phyloP scores from a whole-genome alignment of 768 basidiomycete genomes.

The Lentinula sp. region DNA sequence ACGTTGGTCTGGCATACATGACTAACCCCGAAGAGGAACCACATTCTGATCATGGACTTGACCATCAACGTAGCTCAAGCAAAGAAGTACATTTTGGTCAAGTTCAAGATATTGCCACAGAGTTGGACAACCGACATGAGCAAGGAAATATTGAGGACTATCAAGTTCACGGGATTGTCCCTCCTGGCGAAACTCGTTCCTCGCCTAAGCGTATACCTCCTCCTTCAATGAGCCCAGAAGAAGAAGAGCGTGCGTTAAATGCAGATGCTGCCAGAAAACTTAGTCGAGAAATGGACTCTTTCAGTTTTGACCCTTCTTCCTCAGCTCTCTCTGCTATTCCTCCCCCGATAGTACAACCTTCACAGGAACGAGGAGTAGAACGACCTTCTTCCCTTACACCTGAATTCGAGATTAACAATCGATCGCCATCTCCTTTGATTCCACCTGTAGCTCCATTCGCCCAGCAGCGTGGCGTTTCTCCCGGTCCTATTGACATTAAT shows the following conservation, averaged over 20 bases:
- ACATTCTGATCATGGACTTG: neutral
- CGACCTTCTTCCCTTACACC: neutral
- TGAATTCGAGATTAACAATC: neutral
- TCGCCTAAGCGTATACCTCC: conserved; percentile 26
- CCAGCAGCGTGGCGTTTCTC: conserved; percentile 16
- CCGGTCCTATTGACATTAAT: neutral
- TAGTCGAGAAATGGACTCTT: conserved; percentile 54
- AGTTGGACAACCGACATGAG: conserved; percentile 22
- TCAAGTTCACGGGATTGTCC: neutral
- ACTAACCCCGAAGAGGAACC: conserved; percentile 22
- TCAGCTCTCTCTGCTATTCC: conserved; percentile 7
- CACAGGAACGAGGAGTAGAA: neutral
- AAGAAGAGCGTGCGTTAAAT: conserved; percentile 51
- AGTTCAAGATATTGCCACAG: conserved; percentile 32
- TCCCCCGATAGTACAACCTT: conserved; percentile 5
- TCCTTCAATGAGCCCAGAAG: conserved; percentile 29
- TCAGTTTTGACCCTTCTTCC: conserved; percentile 28
- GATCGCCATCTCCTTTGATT: conserved; percentile 14
- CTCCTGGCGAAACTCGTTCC: neutral
- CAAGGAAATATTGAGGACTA: conserved; percentile 2
- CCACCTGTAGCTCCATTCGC: conserved; percentile 37
- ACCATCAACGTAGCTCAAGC: conserved; percentile 4
- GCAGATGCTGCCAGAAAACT: conserved; percentile 68
- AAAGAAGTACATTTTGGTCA: conserved; percentile 41
- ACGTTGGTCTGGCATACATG: conserved; percentile 35